phyloP scores from a whole-genome alignment of 225 moss, liverwort and hornwort species.

The Lunularia cruciata region DNA sequence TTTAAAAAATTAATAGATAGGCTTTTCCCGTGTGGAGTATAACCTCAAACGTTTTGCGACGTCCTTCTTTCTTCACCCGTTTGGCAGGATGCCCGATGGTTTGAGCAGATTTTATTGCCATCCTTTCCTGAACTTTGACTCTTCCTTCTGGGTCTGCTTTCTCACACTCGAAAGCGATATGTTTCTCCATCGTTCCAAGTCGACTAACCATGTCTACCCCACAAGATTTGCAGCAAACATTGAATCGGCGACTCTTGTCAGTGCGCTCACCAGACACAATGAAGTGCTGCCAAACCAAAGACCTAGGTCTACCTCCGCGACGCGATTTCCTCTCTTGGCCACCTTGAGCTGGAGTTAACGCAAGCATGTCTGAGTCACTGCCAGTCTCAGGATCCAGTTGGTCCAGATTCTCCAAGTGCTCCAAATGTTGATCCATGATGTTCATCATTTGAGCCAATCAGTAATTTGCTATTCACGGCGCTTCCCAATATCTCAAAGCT shows the following conservation, averaged over 20 bases:
- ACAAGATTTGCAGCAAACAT: slow-evolving; percentile 39
- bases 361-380: slow-evolving; percentile 32
- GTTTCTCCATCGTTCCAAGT: slow-evolving; percentile 40
- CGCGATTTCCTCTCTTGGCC: slow-evolving; percentile 34
- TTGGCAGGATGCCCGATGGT: slow-evolving; percentile 28
- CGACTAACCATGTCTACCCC: slow-evolving; percentile 38
- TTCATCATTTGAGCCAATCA: slow-evolving; percentile 1
- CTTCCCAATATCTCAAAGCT: slow-evolving; percentile 9
- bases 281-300: slow-evolving; percentile 41
- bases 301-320: slow-evolving; percentile 36
- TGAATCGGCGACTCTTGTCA: slow-evolving; percentile 40
- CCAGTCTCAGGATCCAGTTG: slow-evolving; percentile 22
- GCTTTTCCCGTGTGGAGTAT: slow-evolving; percentile 25
- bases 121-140: slow-evolving; percentile 34
- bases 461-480: neutral
- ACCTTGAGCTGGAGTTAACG: slow-evolving; percentile 22
- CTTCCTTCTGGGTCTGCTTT: slow-evolving; percentile 30
- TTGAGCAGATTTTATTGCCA: slow-evolving; percentile 30
- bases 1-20: slow-evolving; percentile 13
- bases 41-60: slow-evolving; percentile 33
- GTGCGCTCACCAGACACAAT: slow-evolving; percentile 39
- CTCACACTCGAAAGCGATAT: slow-evolving; percentile 34
- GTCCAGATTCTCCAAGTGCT: slow-evolving; percentile 15
- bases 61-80: slow-evolving; percentile 28
- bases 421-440: slow-evolving; percentile 20